These are phyloP conservation scores for Inga oerstediana DNA, from an alignment of 306 rosid genomes.

Conservation along the genomic window DNA sequence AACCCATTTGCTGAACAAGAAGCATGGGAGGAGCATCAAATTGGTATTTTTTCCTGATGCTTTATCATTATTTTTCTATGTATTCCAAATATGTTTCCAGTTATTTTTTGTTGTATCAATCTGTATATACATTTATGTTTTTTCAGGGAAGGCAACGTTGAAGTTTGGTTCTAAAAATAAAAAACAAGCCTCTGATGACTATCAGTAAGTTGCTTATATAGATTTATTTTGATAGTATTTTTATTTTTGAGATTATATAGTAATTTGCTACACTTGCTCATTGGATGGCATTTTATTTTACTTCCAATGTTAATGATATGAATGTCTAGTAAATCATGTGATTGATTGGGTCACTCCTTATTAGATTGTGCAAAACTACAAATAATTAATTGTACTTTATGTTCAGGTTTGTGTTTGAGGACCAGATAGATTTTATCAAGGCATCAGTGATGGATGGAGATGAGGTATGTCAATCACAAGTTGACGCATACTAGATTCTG, in stretches of 20 bases:
- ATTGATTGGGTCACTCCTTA: background rate
- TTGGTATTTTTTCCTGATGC: slow-evolving; percentile 45
- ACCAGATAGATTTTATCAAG: slow-evolving; percentile 94
- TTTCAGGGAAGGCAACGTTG: slow-evolving; percentile 79
- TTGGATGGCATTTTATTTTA: slow-evolving; percentile 21
- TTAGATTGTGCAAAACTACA: background rate
- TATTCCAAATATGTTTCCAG: background rate
- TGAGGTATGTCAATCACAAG: slow-evolving; percentile 46
- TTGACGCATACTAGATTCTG: slow-evolving; percentile 22
- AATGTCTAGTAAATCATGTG: slow-evolving; percentile 7
- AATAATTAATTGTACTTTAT: slow-evolving; percentile 35
- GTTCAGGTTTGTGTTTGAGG: slow-evolving; percentile 85
- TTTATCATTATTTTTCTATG: background rate
- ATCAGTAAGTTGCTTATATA: slow-evolving; percentile 68
- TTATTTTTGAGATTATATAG: slow-evolving; percentile 1
- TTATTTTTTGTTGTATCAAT: background rate
- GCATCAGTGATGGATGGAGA: slow-evolving; percentile 92
- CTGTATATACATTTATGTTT: slow-evolving; percentile 30
- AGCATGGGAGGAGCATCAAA: slow-evolving; percentile 99
- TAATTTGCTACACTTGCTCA: slow-evolving; percentile 29
- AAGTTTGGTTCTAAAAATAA: slow-evolving; percentile 87
- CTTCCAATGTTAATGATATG: slow-evolving; percentile 13
- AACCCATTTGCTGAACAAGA: slow-evolving; percentile 93
- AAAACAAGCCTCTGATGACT: slow-evolving; percentile 70
- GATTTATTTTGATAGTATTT: background rate